phyloP scores from a whole-genome alignment of 1,139 yeast genomes.

The Blastobotrys buckinghamii region DNA sequence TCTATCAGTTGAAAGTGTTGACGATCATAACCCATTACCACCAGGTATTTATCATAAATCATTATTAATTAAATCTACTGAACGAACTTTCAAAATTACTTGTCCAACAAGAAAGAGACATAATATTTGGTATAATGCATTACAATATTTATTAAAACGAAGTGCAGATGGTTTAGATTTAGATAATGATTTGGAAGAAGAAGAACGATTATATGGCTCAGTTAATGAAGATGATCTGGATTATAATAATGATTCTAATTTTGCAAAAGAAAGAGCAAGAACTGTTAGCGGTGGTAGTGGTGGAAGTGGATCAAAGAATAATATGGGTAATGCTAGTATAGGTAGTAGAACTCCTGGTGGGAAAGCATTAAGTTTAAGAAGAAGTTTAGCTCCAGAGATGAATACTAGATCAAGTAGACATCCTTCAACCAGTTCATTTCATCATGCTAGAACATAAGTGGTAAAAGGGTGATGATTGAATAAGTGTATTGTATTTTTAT shows the following conservation, averaged over 20 bases:
- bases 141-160: conserved; percentile 68
- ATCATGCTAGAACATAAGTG: neutral
- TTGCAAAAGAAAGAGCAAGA: conserved; percentile 21
- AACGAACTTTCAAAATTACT: conserved; percentile 67
- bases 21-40: conserved; percentile 83
- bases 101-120: conserved; percentile 87
- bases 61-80: conserved; percentile 67
- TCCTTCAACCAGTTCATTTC: conserved; percentile 18
- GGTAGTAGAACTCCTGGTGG: conserved; percentile 8
- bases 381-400: conserved; percentile 30
- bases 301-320: conserved; percentile 21
- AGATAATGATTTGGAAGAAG: conserved; percentile 31
- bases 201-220: conserved; percentile 12
- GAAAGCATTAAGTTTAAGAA: conserved; percentile 23
- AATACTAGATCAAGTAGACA: conserved; percentile 19
- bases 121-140: conserved; percentile 85
- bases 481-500: neutral
- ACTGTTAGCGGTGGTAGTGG: conserved; percentile 13
- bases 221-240: conserved; percentile 4
- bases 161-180: conserved; percentile 56
- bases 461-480: too few relatives aligned
- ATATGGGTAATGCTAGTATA: conserved; percentile 15
- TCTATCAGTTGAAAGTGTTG: conserved; percentile 68
- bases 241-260: conserved; percentile 18
- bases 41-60: conserved; percentile 86